Evolutionary conservation across 345 rosid species (phyloP).

Genomic region (Noccaea caerulescens): DNA sequence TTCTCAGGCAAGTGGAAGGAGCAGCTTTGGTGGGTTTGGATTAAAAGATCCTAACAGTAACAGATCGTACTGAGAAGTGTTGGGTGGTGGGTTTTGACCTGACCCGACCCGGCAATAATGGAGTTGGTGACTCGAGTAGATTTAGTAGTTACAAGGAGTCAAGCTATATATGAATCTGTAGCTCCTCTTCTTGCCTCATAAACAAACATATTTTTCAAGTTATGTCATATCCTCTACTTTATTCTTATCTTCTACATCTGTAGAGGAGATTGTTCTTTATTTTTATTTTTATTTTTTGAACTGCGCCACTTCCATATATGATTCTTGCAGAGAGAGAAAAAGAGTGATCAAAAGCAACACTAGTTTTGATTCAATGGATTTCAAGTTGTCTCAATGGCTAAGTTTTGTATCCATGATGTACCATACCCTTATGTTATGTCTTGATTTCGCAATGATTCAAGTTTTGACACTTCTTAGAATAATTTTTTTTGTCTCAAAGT

Average conservation of each 20-base stretch:
- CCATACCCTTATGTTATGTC: not conserved
- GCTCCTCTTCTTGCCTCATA: conserved; percentile 29
- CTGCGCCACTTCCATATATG: not conserved
- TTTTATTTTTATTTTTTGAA: not conserved
- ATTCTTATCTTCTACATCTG: conserved; percentile 18
- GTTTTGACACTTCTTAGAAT: no score
- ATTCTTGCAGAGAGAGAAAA: not conserved
- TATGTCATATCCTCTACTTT: conserved; percentile 19
- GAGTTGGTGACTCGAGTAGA: conserved; percentile 29
- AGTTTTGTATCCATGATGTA: not conserved
- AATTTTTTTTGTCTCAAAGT: not conserved
- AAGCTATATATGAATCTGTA: conserved; percentile 35
- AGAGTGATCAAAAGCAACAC: not conserved
- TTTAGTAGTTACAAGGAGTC: conserved; percentile 30
- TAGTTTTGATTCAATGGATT: not conserved
- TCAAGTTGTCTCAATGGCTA: not conserved
- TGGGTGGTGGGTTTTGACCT: conserved; percentile 32
- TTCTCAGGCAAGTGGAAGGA: conserved; percentile 48
- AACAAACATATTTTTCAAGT: conserved; percentile 25
- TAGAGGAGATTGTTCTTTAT: conserved; percentile 2
- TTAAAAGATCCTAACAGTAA: conserved; percentile 29
- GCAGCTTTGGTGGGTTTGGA: conserved; percentile 48
- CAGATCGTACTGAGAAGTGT: conserved; percentile 35
- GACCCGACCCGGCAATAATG: conserved; percentile 21
- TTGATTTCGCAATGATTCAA: not conserved